Evolutionary conservation across 108 stramenopile species (phyloP), one percentile per base, ranked within the genome.

Genomic region (Nitzschia sp.): DNA sequence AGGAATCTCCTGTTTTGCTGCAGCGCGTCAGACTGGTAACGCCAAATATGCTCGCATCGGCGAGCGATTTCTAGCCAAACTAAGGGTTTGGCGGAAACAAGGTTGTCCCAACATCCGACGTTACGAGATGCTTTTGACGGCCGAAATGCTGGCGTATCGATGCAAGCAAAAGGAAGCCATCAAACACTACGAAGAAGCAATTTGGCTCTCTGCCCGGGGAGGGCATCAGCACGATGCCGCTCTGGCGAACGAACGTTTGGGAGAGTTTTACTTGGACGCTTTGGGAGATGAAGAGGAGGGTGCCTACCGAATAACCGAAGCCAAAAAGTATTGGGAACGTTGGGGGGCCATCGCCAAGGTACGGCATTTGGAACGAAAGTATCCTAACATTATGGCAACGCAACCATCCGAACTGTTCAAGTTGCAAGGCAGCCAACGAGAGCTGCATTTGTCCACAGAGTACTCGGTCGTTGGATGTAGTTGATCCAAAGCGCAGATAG

Each of bases 71-170:
- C 11, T 27, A 32, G 18, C 9, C 13, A 68, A 68, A 51, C 54
- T 68, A 13, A 25, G 36, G 25, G 15, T 2, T 6, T 68, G 66
- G 66, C 13, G 15, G 8, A 46, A 68, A 24, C 5, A 17, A 8
- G 54, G 54, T 15, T 55, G 55, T 36, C 66, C 66, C 38, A 62
- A 62, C 42, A 36, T 62, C n/a, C 36, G 9, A 6, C 33, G 25
- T 4, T 62, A 25, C 42, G 34, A 62, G 3, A 9, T 26, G 8
- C 8, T 62, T 5, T 5, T 62, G 4, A 15, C 15, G 9, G 61
- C 61, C 34, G 61, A 62, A 21, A 19, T 23, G 8, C 3, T 45
- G 25, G 61, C 61, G 17, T 46, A 18, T 8, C 5, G 30, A 8
- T 5, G 29, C 13, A 31, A 13, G 28, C 2, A 30, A 6, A 18